phyloP scores from a whole-genome alignment of 1,284 basidiomycete genomes.

The Phellopilus nigrolimitatus region DNA sequence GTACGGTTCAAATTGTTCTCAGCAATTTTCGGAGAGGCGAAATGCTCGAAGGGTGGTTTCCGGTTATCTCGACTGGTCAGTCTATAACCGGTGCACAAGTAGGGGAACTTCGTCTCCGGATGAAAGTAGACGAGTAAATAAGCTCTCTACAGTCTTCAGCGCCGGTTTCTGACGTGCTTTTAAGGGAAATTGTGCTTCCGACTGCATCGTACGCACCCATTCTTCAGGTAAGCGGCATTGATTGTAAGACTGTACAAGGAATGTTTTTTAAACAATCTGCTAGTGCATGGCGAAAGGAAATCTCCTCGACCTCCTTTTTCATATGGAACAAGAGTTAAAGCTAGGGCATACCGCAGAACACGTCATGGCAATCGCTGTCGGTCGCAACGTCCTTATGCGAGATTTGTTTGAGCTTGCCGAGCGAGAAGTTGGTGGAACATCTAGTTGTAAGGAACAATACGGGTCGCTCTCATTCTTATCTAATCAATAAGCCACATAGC shows the following conservation, averaged over 20 bases:
- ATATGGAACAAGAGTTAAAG: conserved; percentile 63
- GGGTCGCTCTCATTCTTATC: not conserved
- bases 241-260: not conserved
- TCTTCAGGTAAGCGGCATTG: conserved; percentile 39
- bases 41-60: conserved; percentile 76
- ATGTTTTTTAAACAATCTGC: not conserved
- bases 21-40: conserved; percentile 69
- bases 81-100: conserved; percentile 51
- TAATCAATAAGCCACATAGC: conserved; percentile 36
- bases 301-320: conserved; percentile 67
- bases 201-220: conserved; percentile 51
- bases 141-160: conserved; percentile 20
- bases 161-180: conserved; percentile 12
- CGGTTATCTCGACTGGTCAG: conserved; percentile 52
- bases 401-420: conserved; percentile 62
- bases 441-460: conserved; percentile 29
- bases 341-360: conserved; percentile 55
- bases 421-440: conserved; percentile 59
- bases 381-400: conserved; percentile 55
- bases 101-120: conserved; percentile 68
- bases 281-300: conserved; percentile 36
- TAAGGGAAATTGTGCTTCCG: conserved; percentile 72
- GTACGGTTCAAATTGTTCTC: conserved; percentile 60
- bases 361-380: conserved; percentile 64
- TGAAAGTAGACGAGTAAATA: conserved; percentile 72